These are phyloP conservation scores for Trichosporon coremiiforme DNA, from an alignment of 1,284 basidiomycete species.

Conservation along the genomic window DNA sequence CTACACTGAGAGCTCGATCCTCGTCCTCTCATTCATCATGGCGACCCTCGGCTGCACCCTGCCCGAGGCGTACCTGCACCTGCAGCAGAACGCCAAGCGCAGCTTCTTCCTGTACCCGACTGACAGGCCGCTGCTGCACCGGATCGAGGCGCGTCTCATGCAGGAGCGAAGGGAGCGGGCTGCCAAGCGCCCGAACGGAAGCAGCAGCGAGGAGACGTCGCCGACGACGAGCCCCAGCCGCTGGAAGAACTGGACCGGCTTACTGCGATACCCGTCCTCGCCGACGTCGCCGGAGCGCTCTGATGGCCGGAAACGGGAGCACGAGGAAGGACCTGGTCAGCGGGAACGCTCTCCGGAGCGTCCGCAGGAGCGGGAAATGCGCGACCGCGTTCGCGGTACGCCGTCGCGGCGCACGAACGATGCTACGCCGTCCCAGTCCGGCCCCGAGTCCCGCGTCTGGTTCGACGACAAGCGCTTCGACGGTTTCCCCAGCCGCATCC, in stretches of 20 bases:
- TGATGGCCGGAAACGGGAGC: slow-evolving; percentile 10
- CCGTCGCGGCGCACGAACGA: slow-evolving; percentile 15
- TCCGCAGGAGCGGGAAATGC: slow-evolving; percentile 2
- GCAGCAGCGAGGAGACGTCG: slow-evolving; percentile 23
- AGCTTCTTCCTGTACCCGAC: slow-evolving; percentile 90
- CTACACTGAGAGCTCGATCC: slow-evolving; percentile 81
- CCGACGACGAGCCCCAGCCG: slow-evolving; percentile 26
- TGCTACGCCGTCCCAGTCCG: slow-evolving; percentile 29
- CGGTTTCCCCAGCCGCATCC: slow-evolving; percentile 90
- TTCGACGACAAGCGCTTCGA: slow-evolving; percentile 91
- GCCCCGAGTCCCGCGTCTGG: slow-evolving; percentile 66
- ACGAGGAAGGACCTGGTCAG: slow-evolving; percentile 18
- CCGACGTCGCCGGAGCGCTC: slow-evolving; percentile 8
- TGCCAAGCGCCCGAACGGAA: slow-evolving; percentile 30
- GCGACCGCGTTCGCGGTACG: slow-evolving; percentile 6
- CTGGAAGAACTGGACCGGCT: slow-evolving; percentile 44
- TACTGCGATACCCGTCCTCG: slow-evolving; percentile 23
- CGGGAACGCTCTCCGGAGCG: slow-evolving; percentile 13
- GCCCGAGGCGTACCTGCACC: slow-evolving; percentile 80
- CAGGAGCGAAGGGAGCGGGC: slow-evolving; percentile 46
- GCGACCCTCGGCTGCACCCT: slow-evolving; percentile 67
- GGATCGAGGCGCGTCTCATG: slow-evolving; percentile 67
- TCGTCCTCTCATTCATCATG: slow-evolving; percentile 89
- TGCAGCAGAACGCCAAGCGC: slow-evolving; percentile 62
- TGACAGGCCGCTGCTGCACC: slow-evolving; percentile 74